Evolutionary conservation across 2,329 filamentous ascomycete species (phyloP), one percentile per base, ranked within the genome.

Genomic region (Cladosporium sp.): DNA sequence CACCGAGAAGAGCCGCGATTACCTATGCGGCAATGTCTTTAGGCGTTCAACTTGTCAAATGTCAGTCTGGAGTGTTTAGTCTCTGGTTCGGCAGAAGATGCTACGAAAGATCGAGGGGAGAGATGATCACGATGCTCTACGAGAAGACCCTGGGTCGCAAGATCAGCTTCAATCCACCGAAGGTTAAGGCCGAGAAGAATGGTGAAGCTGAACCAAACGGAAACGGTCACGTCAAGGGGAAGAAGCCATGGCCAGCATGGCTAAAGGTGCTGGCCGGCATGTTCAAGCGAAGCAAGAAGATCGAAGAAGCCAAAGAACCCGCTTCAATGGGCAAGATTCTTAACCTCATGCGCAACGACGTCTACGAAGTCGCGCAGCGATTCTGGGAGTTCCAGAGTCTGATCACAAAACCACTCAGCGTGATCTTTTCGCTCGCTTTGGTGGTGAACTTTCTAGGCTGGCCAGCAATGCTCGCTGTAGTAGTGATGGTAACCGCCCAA

Each of bases 251-350:
- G 36, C 20, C 54, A 3, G 18, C 39, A 3, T 40, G 43, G n/a
- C 20, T 61, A 2, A 15, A 2, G 6, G 36, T 15, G 12, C 13
- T 42, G 4, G 13, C 38, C 4, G 11, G 9, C 3, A 37, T 3
- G 7, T 58, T 60, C 41, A 52, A 60, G 60, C 37, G 58, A 57
- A 32, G 56, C 56, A 51, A 64, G 51, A 43, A 63, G 55, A 29
- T 55, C 62, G 39, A 66, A 66, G 50, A 54, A 53, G 20, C 61
- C 9, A 77, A 78, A 50, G 72, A 79, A 50, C 80, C 86, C 2
- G 89, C 90, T 0, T 89, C 88, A 0, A 92, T 91, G 70, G 90
- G 90, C 7, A 95, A 95, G 64, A 93, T 96, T 45, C 79, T 96
- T 54, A 96, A 95, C 60, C 70, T 96, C 2, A 87, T 95, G 75